phyloP scores from a whole-genome alignment of 1,139 yeast species.

The Martiniozyma asiatica region DNA sequence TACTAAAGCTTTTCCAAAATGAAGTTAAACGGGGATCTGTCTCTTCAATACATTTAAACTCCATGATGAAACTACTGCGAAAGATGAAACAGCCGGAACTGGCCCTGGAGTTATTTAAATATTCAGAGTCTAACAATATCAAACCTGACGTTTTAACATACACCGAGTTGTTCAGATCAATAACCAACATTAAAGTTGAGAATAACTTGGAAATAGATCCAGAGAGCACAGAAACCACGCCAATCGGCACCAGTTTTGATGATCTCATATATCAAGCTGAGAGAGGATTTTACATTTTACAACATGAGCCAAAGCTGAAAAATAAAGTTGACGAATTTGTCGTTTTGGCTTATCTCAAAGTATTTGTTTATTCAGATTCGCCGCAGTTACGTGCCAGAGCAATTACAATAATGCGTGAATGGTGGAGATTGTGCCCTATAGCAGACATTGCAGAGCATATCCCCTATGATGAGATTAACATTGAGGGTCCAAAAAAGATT shows the following conservation, averaged over 20 bases:
- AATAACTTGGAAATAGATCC: conserved; percentile 1
- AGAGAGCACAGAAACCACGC: no score
- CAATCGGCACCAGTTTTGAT: no score
- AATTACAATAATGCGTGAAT: conserved; percentile 17
- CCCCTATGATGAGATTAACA: conserved; percentile 3
- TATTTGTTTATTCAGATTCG: conserved; percentile 18
- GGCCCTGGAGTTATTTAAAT: conserved; percentile 21
- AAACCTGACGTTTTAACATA: conserved; percentile 23
- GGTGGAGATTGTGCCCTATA: conserved; percentile 20
- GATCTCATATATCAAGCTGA: conserved; percentile 15
- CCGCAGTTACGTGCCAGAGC: conserved; percentile 17
- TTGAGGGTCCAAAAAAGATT: neutral
- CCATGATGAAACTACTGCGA: conserved; percentile 24
- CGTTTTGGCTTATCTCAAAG: conserved; percentile 15
- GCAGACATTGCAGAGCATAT: conserved; percentile 12
- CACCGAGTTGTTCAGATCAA: conserved; percentile 23
- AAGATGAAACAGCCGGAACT: conserved; percentile 21
- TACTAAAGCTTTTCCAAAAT: conserved; percentile 16
- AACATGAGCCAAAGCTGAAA: conserved; percentile 9
- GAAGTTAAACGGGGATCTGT: conserved; percentile 12
- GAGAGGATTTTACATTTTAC: conserved; percentile 13
- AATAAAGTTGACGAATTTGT: conserved; percentile 14
- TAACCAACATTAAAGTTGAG: conserved; percentile 15
- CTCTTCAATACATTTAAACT: conserved; percentile 23
- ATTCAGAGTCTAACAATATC: conserved; percentile 9